Percentiles rank a stretch among this genome's conserved stretches.
Evolutionary conservation across 2,329 filamentous ascomycete species (phyloP).

Genomic region (Trichoderma lentiforme): DNA sequence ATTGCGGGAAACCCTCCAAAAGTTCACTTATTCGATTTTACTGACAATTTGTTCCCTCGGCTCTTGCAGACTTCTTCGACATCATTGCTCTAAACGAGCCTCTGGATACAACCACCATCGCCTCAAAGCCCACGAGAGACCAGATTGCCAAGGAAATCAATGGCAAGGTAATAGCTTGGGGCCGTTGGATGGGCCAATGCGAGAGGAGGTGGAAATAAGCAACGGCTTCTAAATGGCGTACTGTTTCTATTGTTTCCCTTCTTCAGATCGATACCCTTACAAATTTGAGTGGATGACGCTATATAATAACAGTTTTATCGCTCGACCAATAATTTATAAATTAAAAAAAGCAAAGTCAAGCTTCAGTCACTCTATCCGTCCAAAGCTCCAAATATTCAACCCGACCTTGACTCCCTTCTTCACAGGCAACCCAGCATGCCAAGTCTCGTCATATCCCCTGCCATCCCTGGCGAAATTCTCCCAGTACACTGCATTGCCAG

Average conservation of each 20-base stretch:
- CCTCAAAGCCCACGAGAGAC: constrained; percentile 38
- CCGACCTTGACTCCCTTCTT: constrained; percentile 50
- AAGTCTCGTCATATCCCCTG: constrained; percentile 51
- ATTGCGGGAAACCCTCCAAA: too few relatives aligned
- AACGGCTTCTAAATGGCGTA: background rate
- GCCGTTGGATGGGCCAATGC: constrained; percentile 44
- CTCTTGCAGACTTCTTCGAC: constrained; percentile 43
- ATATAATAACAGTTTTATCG: background rate
- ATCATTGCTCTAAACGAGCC: constrained; percentile 46
- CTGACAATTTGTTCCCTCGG: background rate
- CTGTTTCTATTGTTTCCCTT: background rate
- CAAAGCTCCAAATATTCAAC: constrained; percentile 55
- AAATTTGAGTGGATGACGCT: background rate
- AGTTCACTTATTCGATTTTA: constrained; percentile 7
- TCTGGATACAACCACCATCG: constrained; percentile 38
- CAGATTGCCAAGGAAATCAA: constrained; percentile 42
- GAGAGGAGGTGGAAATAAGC: constrained; percentile 37
- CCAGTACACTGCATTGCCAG: constrained; percentile 57
- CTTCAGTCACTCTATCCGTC: constrained; percentile 28
- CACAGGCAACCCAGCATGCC: constrained; percentile 54
- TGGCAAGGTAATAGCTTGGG: constrained; percentile 50
- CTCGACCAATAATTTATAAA: background rate
- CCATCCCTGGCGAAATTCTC: constrained; percentile 54
- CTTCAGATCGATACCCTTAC: background rate
- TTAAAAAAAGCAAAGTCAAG: background rate